Conservation (phyloP, 192 early-diverging fungal species). For the Gaertneriomyces sp. region DNA sequence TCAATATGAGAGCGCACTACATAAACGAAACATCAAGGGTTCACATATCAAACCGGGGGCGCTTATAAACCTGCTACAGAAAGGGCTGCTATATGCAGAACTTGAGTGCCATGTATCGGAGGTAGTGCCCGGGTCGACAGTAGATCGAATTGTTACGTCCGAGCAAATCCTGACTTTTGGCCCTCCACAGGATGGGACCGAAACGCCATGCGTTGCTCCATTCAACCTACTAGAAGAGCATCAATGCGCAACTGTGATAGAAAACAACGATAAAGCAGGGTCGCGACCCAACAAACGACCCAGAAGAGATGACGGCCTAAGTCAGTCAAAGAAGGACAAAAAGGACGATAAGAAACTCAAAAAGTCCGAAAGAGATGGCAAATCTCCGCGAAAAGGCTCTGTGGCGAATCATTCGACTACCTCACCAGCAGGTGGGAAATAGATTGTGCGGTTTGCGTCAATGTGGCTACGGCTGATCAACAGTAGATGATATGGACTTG, state of each 20-base stretch:
- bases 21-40: constrained; percentile 39
- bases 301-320: constrained; percentile 24
- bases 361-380: background rate
- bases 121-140: too few species aligned
- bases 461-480: too few species aligned
- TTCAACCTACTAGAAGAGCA: constrained; percentile 66
- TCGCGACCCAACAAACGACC: constrained; percentile 4
- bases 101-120: constrained; percentile 84
- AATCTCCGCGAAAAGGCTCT: too few species aligned
- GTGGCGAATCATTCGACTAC: too few species aligned
- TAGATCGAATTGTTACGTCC: too few species aligned
- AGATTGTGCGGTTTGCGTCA: too few species aligned
- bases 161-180: too few species aligned
- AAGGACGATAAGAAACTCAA: constrained; percentile 17
- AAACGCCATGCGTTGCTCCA: constrained; percentile 66
- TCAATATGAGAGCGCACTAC: constrained; percentile 77
- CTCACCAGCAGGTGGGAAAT: too few species aligned
- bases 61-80: constrained; percentile 82
- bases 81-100: constrained; percentile 87
- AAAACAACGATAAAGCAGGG: constrained; percentile 27
- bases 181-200: constrained; percentile 67
- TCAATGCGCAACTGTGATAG: constrained; percentile 58
- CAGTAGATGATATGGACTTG: too few species aligned
- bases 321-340: constrained; percentile 7
- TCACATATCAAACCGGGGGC: constrained; percentile 73